Percentiles rank a stretch among this genome's conserved stretches.
phyloP scores from a whole-genome alignment of 23 red algal species.

The Gracilaria gracilis region DNA sequence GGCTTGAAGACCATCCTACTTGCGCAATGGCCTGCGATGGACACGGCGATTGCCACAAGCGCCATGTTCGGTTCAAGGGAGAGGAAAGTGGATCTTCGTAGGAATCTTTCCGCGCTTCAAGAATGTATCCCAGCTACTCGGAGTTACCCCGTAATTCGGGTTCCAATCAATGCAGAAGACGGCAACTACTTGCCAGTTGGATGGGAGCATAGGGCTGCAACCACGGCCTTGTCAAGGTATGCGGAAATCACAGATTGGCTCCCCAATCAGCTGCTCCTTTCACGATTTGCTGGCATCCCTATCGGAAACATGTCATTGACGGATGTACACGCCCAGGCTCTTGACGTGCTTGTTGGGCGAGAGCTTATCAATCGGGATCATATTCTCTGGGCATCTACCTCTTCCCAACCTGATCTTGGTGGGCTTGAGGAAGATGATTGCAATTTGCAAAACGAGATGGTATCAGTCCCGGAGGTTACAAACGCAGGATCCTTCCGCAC shows the following conservation, averaged over 20 bases:
- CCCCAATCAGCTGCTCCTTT: slow-evolving; percentile 41
- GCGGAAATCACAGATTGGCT: slow-evolving; percentile 60
- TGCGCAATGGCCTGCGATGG: slow-evolving; percentile 68
- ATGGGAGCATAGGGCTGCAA: slow-evolving; percentile 69
- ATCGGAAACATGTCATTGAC: slow-evolving; percentile 78
- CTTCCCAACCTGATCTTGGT: slow-evolving; percentile 61
- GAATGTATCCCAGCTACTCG: slow-evolving; percentile 52
- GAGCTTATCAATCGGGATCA: slow-evolving; percentile 74
- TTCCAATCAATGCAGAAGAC: slow-evolving; percentile 62
- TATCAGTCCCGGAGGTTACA: slow-evolving; percentile 63
- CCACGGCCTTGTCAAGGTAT: slow-evolving; percentile 44
- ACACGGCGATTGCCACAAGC: slow-evolving; percentile 25
- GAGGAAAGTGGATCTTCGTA: slow-evolving; percentile 14
- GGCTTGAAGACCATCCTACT: slow-evolving; percentile 57
- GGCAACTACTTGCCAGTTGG: slow-evolving; percentile 74
- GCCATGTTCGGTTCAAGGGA: slow-evolving; percentile 33
- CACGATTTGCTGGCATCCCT: slow-evolving; percentile 79
- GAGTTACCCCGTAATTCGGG: slow-evolving; percentile 64
- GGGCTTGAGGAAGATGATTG: slow-evolving; percentile 72
- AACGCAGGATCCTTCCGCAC: slow-evolving; percentile 76
- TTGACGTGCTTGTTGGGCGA: slow-evolving; percentile 71
- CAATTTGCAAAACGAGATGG: slow-evolving; percentile 69
- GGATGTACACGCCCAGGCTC: slow-evolving; percentile 70
- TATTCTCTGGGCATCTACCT: slow-evolving; percentile 65
- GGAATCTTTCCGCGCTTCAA: slow-evolving; percentile 36